Conservation (phyloP, 805 yeast species). For the Yarrowia osloensis region DNA sequence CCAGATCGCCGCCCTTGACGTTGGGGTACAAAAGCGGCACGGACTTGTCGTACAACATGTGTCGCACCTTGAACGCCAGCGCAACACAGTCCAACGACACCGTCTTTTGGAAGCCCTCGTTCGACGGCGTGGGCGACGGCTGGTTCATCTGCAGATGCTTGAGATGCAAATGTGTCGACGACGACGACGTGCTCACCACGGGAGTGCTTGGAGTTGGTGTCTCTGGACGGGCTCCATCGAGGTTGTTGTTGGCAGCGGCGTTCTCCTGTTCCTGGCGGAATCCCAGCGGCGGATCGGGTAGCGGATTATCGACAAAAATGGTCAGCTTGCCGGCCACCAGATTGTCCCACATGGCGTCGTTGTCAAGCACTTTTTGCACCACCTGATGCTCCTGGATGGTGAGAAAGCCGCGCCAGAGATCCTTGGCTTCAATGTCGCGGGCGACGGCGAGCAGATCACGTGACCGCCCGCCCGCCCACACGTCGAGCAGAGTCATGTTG, state of each 20-base stretch:
- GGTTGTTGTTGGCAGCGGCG: conserved; percentile 15
- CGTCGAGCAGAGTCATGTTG: conserved; percentile 8
- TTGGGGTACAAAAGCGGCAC: conserved; percentile 39
- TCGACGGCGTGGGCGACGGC: conserved; percentile 26
- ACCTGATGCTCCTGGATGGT: conserved; percentile 45
- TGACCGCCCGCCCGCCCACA: conserved; percentile 33
- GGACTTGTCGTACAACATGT: conserved; percentile 46
- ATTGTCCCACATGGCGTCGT: conserved; percentile 25
- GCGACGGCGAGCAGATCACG: conserved; percentile 36
- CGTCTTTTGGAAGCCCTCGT: conserved; percentile 18
- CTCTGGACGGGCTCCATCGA: conserved; percentile 8
- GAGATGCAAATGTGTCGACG: conserved; percentile 26
- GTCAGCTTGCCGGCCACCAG: conserved; percentile 22
- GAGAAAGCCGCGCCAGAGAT: conserved; percentile 44
- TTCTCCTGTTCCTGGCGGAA: conserved; percentile 26
- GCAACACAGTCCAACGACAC: conserved; percentile 40
- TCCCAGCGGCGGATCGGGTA: conserved; percentile 27
- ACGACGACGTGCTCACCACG: conserved; percentile 11
- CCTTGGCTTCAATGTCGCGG: conserved; percentile 38
- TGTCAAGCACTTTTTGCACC: conserved; percentile 36
- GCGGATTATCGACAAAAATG: conserved; percentile 24
- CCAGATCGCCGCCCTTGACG: conserved; percentile 26
- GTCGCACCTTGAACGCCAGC: conserved; percentile 45
- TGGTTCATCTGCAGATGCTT: conserved; percentile 15
- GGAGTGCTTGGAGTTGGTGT: conserved; percentile 27